phyloP scores from a whole-genome alignment of 768 basidiomycete species.

The Mycena rebaudengoi region DNA sequence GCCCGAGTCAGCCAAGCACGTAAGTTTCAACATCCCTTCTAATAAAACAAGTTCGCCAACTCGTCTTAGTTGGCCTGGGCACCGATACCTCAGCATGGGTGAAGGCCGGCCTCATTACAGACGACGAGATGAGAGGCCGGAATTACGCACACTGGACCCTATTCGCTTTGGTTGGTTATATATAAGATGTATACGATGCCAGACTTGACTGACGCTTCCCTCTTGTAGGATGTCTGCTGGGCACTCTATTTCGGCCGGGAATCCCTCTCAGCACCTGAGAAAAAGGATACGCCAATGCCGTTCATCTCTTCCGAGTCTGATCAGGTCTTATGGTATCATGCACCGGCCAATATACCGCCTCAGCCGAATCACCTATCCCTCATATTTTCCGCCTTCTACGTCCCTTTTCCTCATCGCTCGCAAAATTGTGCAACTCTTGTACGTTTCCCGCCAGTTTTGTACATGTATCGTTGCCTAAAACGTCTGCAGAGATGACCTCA shows the following conservation, averaged over 20 bases:
- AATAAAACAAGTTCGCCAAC: background rate
- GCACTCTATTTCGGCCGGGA: slow-evolving; percentile 54
- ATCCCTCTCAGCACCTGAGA: slow-evolving; percentile 38
- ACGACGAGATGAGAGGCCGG: slow-evolving; percentile 46
- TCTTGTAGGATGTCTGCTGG: slow-evolving; percentile 50
- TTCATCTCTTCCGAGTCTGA: slow-evolving; percentile 45
- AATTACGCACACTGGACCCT: slow-evolving; percentile 53
- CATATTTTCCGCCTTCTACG: slow-evolving; percentile 40
- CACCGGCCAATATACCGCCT: slow-evolving; percentile 35
- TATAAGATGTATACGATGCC: background rate
- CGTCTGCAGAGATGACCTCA: slow-evolving; percentile 7
- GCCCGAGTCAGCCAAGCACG: slow-evolving; percentile 14
- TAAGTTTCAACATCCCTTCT: background rate
- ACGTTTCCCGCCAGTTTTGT: slow-evolving; percentile 20
- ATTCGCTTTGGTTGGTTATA: slow-evolving; percentile 36
- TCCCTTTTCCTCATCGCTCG: slow-evolving; percentile 41
- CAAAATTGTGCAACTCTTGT: slow-evolving; percentile 45
- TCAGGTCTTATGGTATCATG: slow-evolving; percentile 39
- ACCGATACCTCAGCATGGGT: slow-evolving; percentile 50
- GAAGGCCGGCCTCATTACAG: slow-evolving; percentile 44
- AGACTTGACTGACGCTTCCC: too few species aligned
- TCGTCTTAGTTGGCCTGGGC: slow-evolving; percentile 46
- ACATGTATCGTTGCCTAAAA: background rate
- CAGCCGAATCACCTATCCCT: slow-evolving; percentile 33
- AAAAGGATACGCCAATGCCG: slow-evolving; percentile 37